Evolutionary conservation across 2,329 filamentous ascomycete species (phyloP).

Genomic region (Botrytis galanthina): DNA sequence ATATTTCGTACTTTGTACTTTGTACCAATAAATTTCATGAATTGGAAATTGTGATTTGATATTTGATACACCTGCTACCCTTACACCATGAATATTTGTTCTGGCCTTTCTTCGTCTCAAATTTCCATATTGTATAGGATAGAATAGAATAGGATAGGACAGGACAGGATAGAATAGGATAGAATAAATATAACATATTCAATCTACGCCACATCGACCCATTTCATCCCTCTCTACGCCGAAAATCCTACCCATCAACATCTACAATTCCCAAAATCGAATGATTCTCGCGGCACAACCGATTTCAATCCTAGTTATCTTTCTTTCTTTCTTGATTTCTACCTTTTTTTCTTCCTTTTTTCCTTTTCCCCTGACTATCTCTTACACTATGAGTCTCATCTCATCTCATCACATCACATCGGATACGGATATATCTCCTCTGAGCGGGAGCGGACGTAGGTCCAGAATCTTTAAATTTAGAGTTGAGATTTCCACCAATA

Average conservation of each 20-base stretch:
- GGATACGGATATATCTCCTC: too few species aligned
- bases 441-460: background rate
- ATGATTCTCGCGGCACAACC: background rate
- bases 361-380: background rate
- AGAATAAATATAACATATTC: background rate
- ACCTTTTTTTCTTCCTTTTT: background rate
- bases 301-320: background rate
- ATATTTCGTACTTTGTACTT: background rate
- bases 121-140: background rate
- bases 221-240: background rate
- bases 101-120: background rate
- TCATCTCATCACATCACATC: background rate
- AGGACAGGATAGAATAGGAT: background rate
- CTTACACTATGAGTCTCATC: background rate
- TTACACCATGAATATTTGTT: background rate
- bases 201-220: background rate
- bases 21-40: background rate
- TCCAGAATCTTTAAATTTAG: background rate
- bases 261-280: background rate
- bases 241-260: background rate
- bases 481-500: background rate
- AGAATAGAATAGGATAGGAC: background rate
- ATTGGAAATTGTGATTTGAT: background rate
- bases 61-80: background rate
- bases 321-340: too few species aligned